These are phyloP conservation scores for Acanthamoeba quina DNA, from an alignment of 208 protist genomes.

Conservation along the genomic window DNA sequence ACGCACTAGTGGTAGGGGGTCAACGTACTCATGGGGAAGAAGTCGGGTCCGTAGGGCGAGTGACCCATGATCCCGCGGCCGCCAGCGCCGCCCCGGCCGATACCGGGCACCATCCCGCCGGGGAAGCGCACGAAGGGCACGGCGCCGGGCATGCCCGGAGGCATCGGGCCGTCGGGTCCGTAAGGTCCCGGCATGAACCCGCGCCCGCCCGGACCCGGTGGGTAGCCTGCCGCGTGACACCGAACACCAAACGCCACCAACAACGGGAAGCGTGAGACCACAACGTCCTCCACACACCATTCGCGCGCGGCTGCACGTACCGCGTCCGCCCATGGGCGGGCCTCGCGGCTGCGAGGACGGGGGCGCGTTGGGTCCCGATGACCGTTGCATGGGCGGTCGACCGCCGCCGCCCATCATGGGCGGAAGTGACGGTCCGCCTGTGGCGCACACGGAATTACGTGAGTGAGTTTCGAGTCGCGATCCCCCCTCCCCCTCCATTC, in stretches of 20 bases:
- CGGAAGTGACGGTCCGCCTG: not conserved
- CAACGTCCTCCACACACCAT: too few species aligned
- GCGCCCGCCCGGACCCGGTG: too few species aligned
- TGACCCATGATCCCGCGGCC: not conserved
- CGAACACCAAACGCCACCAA: not conserved
- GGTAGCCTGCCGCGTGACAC: not conserved
- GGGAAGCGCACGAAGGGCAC: not conserved
- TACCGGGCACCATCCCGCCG: too few species aligned
- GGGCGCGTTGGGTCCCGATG: too few species aligned
- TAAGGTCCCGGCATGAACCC: not conserved
- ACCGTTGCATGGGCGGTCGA: not conserved
- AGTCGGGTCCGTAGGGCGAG: not conserved
- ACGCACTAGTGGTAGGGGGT: not conserved
- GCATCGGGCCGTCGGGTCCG: not conserved
- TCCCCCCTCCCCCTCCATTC: too few species aligned
- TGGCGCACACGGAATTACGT: too few species aligned
- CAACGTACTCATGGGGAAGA: not conserved
- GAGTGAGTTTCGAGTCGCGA: too few species aligned
- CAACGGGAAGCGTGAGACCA: not conserved
- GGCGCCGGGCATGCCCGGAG: not conserved
- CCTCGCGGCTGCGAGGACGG: not conserved
- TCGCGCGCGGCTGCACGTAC: not conserved
- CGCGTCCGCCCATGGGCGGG: not conserved
- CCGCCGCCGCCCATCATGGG: not conserved
- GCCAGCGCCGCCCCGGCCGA: not conserved